phyloP scores from a whole-genome alignment of 345 rosid genomes.

The Hevea brasiliensis region DNA sequence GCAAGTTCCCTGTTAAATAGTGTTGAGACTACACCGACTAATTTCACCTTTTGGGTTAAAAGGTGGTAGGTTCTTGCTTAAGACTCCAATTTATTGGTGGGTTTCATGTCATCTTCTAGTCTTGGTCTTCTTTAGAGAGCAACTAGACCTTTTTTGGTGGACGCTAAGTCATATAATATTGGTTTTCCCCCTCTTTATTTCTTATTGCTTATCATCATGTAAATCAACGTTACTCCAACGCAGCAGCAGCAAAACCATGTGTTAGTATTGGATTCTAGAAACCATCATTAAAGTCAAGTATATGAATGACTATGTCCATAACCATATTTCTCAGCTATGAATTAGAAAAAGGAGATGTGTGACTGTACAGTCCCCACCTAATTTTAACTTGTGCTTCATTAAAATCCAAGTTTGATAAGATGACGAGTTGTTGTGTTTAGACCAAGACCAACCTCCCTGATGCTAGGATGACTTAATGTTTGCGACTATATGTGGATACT shows the following conservation, averaged over 20 bases:
- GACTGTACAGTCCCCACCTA: neutral
- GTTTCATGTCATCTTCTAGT: constrained; percentile 34
- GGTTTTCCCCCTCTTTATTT: neutral
- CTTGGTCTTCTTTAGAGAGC: neutral
- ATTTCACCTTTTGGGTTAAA: constrained; percentile 13
- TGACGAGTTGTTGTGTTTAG: neutral
- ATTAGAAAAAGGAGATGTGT: neutral
- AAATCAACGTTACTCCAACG: neutral
- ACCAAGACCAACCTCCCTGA: neutral
- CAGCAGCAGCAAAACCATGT: neutral
- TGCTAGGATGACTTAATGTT: constrained; percentile 14
- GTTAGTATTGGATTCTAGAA: neutral
- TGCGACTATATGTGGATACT: neutral
- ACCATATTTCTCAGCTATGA: neutral
- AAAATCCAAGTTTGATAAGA: neutral
- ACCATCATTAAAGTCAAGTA: constrained; percentile 29
- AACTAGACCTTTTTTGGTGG: neutral
- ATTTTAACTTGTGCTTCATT: neutral
- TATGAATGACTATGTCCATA: constrained; percentile 37
- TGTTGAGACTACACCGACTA: constrained; percentile 17
- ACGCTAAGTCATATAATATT: neutral
- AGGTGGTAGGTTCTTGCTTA: constrained; percentile 33
- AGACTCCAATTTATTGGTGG: constrained; percentile 33
- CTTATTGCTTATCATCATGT: neutral
- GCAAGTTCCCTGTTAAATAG: constrained; percentile 9